phyloP scores from a whole-genome alignment of 768 basidiomycete genomes.

The Podaxis rugospora region DNA sequence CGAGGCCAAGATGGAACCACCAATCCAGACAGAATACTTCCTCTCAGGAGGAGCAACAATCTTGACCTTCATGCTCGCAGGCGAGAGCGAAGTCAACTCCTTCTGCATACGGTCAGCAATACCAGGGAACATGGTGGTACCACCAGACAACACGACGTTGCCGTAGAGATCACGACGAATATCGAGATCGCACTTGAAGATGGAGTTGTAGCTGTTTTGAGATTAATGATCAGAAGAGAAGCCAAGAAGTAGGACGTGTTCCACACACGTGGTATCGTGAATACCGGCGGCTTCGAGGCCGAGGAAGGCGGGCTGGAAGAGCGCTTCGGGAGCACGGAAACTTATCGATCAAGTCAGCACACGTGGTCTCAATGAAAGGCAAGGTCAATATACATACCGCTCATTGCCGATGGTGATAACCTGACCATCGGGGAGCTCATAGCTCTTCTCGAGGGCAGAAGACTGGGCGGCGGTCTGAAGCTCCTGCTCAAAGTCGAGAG shows the following conservation, averaged over 20 bases:
- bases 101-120: slow-evolving; percentile 96
- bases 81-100: slow-evolving; percentile 81
- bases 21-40: slow-evolving; percentile 96
- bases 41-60: slow-evolving; percentile 91
- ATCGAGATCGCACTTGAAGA: slow-evolving; percentile 85
- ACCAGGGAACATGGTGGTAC: slow-evolving; percentile 95
- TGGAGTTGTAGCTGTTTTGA: slow-evolving; percentile 62
- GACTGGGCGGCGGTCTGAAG: slow-evolving; percentile 87
- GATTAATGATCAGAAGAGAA: slow-evolving; percentile 5
- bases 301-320: slow-evolving; percentile 90
- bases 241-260: neutral
- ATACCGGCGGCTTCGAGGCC: slow-evolving; percentile 90
- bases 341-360: slow-evolving; percentile 48
- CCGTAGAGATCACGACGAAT: slow-evolving; percentile 79
- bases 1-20: slow-evolving; percentile 82
- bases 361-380: slow-evolving; percentile 42
- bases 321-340: slow-evolving; percentile 90
- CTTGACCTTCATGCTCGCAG: slow-evolving; percentile 93
- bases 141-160: slow-evolving; percentile 85
- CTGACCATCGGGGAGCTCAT: slow-evolving; percentile 90
- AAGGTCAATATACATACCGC: slow-evolving; percentile 60
- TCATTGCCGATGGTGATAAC: slow-evolving; percentile 95
- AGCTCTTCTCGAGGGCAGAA: slow-evolving; percentile 87
- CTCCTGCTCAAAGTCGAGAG: slow-evolving; percentile 92
- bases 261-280: slow-evolving; percentile 75